Conservation (phyloP, 1,284 basidiomycete species). For the Cutaneotrichosporon dermatis region DNA sequence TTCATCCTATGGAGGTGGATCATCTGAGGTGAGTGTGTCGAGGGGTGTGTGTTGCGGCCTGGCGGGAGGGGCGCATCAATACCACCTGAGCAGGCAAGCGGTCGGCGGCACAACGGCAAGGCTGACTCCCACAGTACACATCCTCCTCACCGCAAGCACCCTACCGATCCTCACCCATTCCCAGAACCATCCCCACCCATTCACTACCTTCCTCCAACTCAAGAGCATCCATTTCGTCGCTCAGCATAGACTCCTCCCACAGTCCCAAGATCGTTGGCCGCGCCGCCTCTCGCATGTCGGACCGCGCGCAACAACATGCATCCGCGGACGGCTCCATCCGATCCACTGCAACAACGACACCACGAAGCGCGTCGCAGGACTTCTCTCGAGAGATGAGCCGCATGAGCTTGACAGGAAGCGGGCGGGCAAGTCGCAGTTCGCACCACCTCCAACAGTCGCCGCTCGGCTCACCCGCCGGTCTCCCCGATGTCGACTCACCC, state of each 20-base stretch:
- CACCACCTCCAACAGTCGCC: constrained; percentile 1
- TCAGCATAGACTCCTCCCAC: constrained; percentile 22
- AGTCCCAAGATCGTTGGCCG: constrained; percentile 8
- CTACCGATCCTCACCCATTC: not conserved
- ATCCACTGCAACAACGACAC: not conserved
- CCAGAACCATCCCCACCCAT: constrained; percentile 2
- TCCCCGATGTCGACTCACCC: not conserved
- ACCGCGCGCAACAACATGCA: not conserved
- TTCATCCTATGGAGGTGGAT: not conserved
- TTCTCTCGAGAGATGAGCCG: constrained; percentile 3
- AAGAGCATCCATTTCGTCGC: constrained; percentile 15
- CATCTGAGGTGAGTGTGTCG: not conserved
- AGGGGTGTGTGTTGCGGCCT: not conserved
- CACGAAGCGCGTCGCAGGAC: constrained; percentile 8
- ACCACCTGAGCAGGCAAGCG: not conserved
- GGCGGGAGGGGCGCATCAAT: not conserved
- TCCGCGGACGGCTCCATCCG: not conserved
- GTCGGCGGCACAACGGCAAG: not conserved
- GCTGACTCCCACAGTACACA: constrained; percentile 1
- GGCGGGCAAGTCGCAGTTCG: not conserved
- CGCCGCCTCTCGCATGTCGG: constrained; percentile 3
- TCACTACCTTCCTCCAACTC: constrained; percentile 10
- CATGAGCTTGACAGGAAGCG: not conserved
- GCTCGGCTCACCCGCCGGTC: not conserved
- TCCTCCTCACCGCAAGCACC: constrained; percentile 1